A percentile compares a stretch with the other conserved stretches of the same genome.
Conservation (phyloP, 768 basidiomycete species). For the Baorangia bicolor region DNA sequence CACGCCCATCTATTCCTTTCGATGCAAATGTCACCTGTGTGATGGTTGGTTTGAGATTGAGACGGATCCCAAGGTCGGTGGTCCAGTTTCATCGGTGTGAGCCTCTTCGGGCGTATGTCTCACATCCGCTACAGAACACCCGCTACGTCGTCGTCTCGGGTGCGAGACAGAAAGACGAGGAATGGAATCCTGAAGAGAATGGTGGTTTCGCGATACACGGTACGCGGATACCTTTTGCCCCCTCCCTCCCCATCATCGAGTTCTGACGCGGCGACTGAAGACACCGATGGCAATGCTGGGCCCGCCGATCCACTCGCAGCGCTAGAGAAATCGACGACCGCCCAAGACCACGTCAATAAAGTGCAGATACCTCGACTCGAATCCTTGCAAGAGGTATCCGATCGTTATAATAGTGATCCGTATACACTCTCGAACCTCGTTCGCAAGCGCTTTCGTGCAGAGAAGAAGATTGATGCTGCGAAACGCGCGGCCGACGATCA, state of each 20-base stretch:
- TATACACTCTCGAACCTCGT: slow-evolving; percentile 74
- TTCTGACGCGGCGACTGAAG: slow-evolving; percentile 34
- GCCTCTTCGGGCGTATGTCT: neutral
- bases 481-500: slow-evolving; percentile 68
- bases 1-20: slow-evolving; percentile 91
- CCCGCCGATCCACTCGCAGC: slow-evolving; percentile 84
- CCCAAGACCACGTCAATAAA: slow-evolving; percentile 67
- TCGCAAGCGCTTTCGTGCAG: slow-evolving; percentile 80
- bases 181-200: slow-evolving; percentile 96
- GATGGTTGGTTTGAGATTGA: slow-evolving; percentile 97
- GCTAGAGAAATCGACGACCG: slow-evolving; percentile 84
- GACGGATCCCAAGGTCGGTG: slow-evolving; percentile 88
- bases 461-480: slow-evolving; percentile 76
- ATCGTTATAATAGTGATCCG: slow-evolving; percentile 82
- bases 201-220: slow-evolving; percentile 91
- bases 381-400: slow-evolving; percentile 71
- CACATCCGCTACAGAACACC: slow-evolving; percentile 65
- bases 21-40: slow-evolving; percentile 97
- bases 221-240: slow-evolving; percentile 27
- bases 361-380: slow-evolving; percentile 81
- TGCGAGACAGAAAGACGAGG: slow-evolving; percentile 92
- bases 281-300: slow-evolving; percentile 62
- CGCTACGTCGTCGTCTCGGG: slow-evolving; percentile 91
- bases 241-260: neutral
- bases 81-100: neutral